Evolutionary conservation across 768 basidiomycete species (phyloP), one percentile per base, ranked within the genome.

Genomic region (Hericium coralloides): DNA sequence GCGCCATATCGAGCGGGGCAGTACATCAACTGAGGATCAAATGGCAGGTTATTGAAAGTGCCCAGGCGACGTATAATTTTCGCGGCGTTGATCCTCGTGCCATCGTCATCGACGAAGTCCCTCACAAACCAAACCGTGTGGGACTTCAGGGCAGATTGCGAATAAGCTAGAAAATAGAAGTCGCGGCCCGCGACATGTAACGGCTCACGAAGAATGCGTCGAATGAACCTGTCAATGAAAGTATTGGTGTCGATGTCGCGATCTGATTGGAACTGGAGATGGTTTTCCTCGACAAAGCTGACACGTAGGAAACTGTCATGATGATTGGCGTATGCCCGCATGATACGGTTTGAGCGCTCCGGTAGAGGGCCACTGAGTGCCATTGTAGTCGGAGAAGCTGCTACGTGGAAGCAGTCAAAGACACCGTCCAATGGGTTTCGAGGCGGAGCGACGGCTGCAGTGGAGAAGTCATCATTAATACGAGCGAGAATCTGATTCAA

Each of bases 1-100:
- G 88, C 88, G 0, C 79, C 87, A 66, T 84, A 87, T 54, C 86
- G 76, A 20, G 85, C 84, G 3, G 85, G 85, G 58, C 84, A 85
- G 52, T 68, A 70, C n/a, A 76, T 79, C 9, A 87, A 70, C 0
- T 63, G 62, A 12, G 58, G 63, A 61, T 84, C 83, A 36, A 75
- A 77, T 10, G 61, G 38, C 2, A 80, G 69, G 45, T 74, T 68
- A 10, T 75, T 66, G 59, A 88, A 87, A 18, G 68, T 73, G 7
- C 86, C 85, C 1, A 89, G 62, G 50, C 76, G 70, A 4, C 60
- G 47, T 43, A 89, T 83, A 59, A 89, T 87, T 3, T 60, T 66
- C 3, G 66, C 49, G 3, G 84, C 81, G 49, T 74, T 70, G 47
- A 76, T 59, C 4, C 43, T 38, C 37, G 55, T 23, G 36, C 65